Percentiles rank a stretch among this genome's conserved stretches.
Evolutionary conservation across 2,329 filamentous ascomycete species (phyloP).

Genomic region (Ceratocystis harringtonii): DNA sequence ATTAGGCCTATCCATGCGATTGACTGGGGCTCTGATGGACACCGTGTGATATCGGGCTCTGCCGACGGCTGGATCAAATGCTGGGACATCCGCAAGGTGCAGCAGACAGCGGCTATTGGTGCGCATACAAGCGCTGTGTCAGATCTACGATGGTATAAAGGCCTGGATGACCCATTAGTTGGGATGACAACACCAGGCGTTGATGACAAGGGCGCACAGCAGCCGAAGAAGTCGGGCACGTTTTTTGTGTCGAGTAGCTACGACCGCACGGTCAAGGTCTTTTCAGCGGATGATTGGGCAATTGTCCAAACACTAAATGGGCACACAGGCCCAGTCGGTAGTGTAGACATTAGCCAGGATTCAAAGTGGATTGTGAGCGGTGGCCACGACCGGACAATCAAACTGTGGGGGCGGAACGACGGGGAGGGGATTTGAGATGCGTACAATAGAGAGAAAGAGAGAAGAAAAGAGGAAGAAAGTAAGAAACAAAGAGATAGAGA

Average conservation of each 20-base stretch:
- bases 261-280: constrained; percentile 89
- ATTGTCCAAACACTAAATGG: constrained; percentile 75
- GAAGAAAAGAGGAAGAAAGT: background rate
- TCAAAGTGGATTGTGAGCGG: constrained; percentile 87
- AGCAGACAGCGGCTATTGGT: constrained; percentile 68
- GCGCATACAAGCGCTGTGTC: constrained; percentile 86
- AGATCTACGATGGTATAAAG: constrained; percentile 88
- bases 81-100: constrained; percentile 89
- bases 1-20: constrained; percentile 87
- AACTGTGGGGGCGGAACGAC: constrained; percentile 86
- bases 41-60: constrained; percentile 83
- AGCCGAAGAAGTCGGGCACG: constrained; percentile 75
- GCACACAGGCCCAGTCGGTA: constrained; percentile 83
- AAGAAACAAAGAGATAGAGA: too few species aligned
- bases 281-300: constrained; percentile 92
- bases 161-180: constrained; percentile 56
- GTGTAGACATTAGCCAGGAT: constrained; percentile 74
- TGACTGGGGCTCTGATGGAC: constrained; percentile 83
- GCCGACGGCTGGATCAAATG: constrained; percentile 94
- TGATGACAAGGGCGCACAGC: constrained; percentile 48
- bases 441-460: background rate
- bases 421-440: constrained; percentile 34
- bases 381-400: constrained; percentile 86
- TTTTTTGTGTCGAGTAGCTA: constrained; percentile 88
- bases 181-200: constrained; percentile 40